Conservation (phyloP, 2,329 filamentous ascomycete species). For the Diaporthe helianthi region DNA sequence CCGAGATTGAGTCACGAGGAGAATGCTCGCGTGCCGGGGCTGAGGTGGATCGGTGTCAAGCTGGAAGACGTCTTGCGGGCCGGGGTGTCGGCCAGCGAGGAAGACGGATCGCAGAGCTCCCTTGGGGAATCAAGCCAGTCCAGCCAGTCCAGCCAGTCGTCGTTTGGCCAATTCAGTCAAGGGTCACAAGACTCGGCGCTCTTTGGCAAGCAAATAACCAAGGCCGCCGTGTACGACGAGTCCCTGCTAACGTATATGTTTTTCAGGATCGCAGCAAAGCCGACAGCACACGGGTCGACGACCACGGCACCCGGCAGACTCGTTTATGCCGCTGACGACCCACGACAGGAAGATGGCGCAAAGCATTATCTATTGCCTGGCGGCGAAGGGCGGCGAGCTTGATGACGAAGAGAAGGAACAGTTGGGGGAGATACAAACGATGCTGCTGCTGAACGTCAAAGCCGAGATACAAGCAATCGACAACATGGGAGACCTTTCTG, state of each 20-base stretch:
- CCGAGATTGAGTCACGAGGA: conserved; percentile 66
- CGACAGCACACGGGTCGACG: not conserved
- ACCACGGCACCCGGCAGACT: conserved; percentile 35
- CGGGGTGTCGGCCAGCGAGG: not conserved
- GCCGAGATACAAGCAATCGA: conserved; percentile 79
- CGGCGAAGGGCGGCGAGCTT: conserved; percentile 35
- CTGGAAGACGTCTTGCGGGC: conserved; percentile 49
- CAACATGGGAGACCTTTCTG: conserved; percentile 55
- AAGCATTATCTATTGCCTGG: conserved; percentile 56
- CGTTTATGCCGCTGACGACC: conserved; percentile 51
- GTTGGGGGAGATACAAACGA: conserved; percentile 68
- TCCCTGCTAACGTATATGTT: not conserved
- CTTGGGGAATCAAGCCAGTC: conserved; percentile 11
- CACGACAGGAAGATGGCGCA: conserved; percentile 66
- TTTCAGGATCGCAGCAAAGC: not conserved
- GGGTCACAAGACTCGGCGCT: conserved; percentile 27
- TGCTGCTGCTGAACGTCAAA: conserved; percentile 78
- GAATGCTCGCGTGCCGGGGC: conserved; percentile 53
- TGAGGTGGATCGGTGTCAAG: conserved; percentile 71
- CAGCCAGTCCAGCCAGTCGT: conserved; percentile 33
- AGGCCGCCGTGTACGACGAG: not conserved
- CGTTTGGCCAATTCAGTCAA: conserved; percentile 34
- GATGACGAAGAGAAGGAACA: conserved; percentile 49
- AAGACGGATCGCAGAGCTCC: conserved; percentile 4
- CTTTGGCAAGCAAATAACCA: conserved; percentile 28